phyloP scores from a whole-genome alignment of 371 early-diverging fungal genomes.

The Mortierella sp. region DNA sequence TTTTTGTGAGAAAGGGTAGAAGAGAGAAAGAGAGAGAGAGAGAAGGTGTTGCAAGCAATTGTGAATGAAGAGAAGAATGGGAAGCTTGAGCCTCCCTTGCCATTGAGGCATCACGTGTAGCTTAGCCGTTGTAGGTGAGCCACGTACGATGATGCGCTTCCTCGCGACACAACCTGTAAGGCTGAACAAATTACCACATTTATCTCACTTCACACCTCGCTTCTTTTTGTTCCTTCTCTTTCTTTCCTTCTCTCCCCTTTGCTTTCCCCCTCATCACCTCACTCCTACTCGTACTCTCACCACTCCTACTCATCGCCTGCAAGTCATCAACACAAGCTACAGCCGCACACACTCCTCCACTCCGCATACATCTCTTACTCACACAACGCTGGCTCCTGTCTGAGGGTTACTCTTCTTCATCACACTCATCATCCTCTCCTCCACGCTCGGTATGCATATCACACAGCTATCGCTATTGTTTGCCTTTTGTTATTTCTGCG shows the following conservation, averaged over 20 bases:
- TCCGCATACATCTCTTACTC: no score
- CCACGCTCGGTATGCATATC: no score
- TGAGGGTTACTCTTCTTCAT: no score
- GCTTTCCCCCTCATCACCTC: background rate
- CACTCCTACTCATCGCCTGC: background rate
- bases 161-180: background rate
- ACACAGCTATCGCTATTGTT: background rate
- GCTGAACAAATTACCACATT: background rate
- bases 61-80: background rate
- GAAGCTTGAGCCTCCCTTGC: background rate
- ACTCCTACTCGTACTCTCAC: background rate
- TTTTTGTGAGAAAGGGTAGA: background rate
- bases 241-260: background rate
- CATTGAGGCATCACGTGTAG: slow-evolving; percentile 6
- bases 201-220: background rate
- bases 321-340: background rate
- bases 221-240: background rate
- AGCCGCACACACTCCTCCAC: background rate
- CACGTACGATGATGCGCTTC: background rate
- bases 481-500: background rate
- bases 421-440: no score
- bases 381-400: no score
- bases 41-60: background rate
- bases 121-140: background rate
- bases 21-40: background rate